Conservation (phyloP, 768 basidiomycete species). For the Suillus spraguei region DNA sequence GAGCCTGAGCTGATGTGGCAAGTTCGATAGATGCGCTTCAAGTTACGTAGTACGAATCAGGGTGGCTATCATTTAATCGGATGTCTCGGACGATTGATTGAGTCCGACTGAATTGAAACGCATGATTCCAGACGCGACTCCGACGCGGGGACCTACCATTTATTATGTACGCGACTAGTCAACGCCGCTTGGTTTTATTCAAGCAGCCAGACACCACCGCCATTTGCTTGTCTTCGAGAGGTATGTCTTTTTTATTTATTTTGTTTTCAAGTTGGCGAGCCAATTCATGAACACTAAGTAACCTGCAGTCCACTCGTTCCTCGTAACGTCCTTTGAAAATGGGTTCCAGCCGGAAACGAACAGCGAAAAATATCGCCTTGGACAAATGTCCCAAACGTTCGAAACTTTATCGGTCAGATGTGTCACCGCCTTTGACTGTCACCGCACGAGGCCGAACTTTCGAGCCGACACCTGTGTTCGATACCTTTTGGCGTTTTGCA, state of each 20-base stretch:
- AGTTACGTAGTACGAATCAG: background rate
- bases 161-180: slow-evolving; percentile 1
- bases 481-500: slow-evolving; percentile 62
- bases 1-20: background rate
- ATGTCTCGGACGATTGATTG: background rate
- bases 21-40: background rate
- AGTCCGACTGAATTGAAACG: background rate
- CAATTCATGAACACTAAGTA: background rate
- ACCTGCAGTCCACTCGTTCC: background rate
- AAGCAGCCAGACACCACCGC: background rate
- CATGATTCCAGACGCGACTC: background rate
- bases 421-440: slow-evolving; percentile 30
- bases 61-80: background rate
- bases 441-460: slow-evolving; percentile 42
- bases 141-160: background rate
- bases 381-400: slow-evolving; percentile 25
- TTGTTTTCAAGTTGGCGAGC: background rate
- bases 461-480: slow-evolving; percentile 53
- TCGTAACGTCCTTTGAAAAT: background rate
- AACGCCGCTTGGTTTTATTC: slow-evolving; percentile 1
- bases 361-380: slow-evolving; percentile 11
- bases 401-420: slow-evolving; percentile 23
- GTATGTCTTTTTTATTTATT: background rate
- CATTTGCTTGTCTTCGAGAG: slow-evolving; percentile 8
- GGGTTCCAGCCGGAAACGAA: slow-evolving; percentile 26